phyloP scores from a whole-genome alignment of 192 early-diverging fungal genomes.

The Gigaspora rosea region DNA sequence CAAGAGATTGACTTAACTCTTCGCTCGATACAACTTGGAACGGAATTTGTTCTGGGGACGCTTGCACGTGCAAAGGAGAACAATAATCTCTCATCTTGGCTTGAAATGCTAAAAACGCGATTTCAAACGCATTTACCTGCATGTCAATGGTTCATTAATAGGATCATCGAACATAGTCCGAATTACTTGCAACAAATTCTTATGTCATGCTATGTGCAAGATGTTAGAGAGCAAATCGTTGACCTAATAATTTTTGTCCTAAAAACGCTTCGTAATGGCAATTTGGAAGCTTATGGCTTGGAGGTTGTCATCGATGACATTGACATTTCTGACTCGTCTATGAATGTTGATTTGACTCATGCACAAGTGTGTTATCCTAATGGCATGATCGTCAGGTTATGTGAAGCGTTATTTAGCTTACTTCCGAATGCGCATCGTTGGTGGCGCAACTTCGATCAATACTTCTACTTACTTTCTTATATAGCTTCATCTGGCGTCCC shows the following conservation, averaged over 20 bases:
- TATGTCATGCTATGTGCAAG: conserved; percentile 41
- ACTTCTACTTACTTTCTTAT: conserved; percentile 45
- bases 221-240: conserved; percentile 46
- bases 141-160: conserved; percentile 40
- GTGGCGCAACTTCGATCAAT: conserved; percentile 53
- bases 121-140: conserved; percentile 35
- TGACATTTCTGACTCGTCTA: not conserved
- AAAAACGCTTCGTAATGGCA: conserved; percentile 34
- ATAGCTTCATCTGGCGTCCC: conserved; percentile 41
- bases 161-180: conserved; percentile 25
- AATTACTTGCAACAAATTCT: conserved; percentile 36
- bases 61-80: conserved; percentile 44
- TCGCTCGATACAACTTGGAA: conserved; percentile 37
- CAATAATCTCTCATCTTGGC: conserved; percentile 42
- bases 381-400: conserved; percentile 32
- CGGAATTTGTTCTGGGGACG: conserved; percentile 45
- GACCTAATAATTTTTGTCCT: conserved; percentile 43
- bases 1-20: conserved; percentile 30
- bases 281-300: conserved; percentile 38
- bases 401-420: conserved; percentile 32
- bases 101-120: conserved; percentile 39
- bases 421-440: conserved; percentile 40
- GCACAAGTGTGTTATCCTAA: conserved; percentile 23
- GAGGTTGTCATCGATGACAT: not conserved
- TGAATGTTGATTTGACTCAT: conserved; percentile 11